Base-by-base conservation (phyloP, 768 basidiomycete species). In the Agrocybe pediades region DNA sequence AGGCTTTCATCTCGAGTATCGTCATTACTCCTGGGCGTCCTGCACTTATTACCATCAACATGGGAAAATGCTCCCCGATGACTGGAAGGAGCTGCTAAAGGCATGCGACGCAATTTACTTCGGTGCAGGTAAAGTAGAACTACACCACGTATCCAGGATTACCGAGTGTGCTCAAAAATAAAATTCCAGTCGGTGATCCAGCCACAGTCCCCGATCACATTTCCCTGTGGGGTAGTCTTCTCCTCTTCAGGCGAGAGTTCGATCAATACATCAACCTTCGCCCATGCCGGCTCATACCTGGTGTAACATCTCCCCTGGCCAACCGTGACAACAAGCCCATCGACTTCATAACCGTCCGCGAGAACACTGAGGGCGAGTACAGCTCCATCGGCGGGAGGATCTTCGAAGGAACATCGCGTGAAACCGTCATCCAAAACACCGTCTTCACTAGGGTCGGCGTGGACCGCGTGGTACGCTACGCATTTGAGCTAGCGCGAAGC, bases 301-400 rank as follows among this genome's bases (percentile, higher is more conserved):
- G 81, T 6, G 78, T 78, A 17, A 64, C 65, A 1, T 76, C 77
- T 2, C 81, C 79, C 1, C 69, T 82, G 26, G 72, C 73, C n/a
- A 75, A 75, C 51, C 70, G 75, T 39, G 67, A 62, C 15, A 66
- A 62, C 1, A 71, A 73, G 51, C 66, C 74, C 1, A 75, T 82
- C 44, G 79, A 84, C 62, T 82, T 80, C 68, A 68, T 78, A 49
- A 81, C 80, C 33, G 77, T 82, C 9, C 71, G 82, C 41, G 82
- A 84, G 64, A 84, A 84, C 59, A 78, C 75, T 9, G 82, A 84
- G 58, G 82, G 82, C 46, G 79, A 81, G 61, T 82, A 81, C 62
- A 77, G 78, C n/a, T 76, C 74, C 6, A 75, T 79, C 56, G 67
- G 79, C 61, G 67, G 81, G 51, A 59, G 71, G 49, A 74, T 74